Base-by-base conservation (phyloP, 2,329 filamentous ascomycete genomes). In the Fusarium metavorans region DNA sequence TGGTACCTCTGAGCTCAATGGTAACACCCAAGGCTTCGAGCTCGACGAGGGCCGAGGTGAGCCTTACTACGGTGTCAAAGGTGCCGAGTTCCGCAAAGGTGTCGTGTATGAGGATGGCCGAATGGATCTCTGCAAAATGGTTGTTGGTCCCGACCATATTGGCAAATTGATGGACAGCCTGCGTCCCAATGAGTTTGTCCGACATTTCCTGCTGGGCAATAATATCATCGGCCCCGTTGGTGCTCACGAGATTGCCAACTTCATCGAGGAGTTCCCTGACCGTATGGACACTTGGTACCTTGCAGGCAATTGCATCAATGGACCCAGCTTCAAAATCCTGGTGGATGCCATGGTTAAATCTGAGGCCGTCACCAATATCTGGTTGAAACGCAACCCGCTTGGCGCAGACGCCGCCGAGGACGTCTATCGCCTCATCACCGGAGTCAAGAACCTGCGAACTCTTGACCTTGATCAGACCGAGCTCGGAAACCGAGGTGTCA, bases 41-140 rank as follows among this genome's bases (percentile, higher is more conserved):
- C 79, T 84, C 6, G 80, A 82, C 11, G 81, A 71, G n/a, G 82
- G 81, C 18, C 76, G 78, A n/a, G 81, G 81, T 6, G 82, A 84
- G 78, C 82, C 82, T 10, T 79, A 81, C 70, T 83, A 84, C 52
- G 78, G 79, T 20, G 79, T 81, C 16, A 78, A 80, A 35, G 82
- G 79, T 6, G 79, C 79, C 43, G 83, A 84, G 76, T 84, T 83
- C 45, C 79, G 70, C 27, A 81, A 80, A 74, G 83, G 83, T 32
- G 82, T 84, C 27, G 79, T 88, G 7, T 89, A 89, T 68, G 83
- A 87, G 62, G 88, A 89, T 71, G 84, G 85, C 10, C 84, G 87
- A 14, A 85, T 90, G 80, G 88, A 89, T 74, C 83, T 89, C 3
- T 89, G 88, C 82, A 88, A 89, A 80, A 87, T 87, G 83, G 87